Conservation (phyloP, 768 basidiomycete species). For the Mycena indigotica region DNA sequence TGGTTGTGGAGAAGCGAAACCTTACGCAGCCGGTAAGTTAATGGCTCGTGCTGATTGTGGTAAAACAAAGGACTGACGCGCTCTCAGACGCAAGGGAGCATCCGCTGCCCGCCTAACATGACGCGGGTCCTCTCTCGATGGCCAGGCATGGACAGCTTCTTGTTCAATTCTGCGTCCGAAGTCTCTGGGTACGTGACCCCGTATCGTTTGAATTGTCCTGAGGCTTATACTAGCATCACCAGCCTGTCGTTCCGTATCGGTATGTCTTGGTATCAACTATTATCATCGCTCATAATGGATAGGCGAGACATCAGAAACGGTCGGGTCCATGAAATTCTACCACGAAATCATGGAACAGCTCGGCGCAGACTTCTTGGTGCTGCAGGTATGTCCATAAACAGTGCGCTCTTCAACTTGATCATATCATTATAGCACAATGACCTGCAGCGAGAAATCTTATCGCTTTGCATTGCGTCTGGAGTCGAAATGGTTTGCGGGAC, state of each 20-base stretch:
- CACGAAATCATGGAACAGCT: constrained; percentile 11
- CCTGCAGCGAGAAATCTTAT: constrained; percentile 2
- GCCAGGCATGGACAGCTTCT: constrained; percentile 12
- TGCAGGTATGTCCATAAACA: constrained; percentile 5
- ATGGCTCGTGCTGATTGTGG: not conserved
- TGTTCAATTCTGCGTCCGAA: not conserved
- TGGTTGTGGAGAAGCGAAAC: constrained; percentile 4
- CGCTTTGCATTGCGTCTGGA: constrained; percentile 9
- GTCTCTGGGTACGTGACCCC: constrained; percentile 7
- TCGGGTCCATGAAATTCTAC: constrained; percentile 17
- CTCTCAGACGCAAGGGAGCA: constrained; percentile 10
- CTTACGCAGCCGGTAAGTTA: not conserved
- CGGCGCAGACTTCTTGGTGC: constrained; percentile 10
- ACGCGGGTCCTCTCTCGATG: constrained; percentile 9
- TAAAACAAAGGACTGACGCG: not conserved
- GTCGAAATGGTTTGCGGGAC: constrained; percentile 4
- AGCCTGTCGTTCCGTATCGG: constrained; percentile 12
- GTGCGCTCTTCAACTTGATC: not conserved
- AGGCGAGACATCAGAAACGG: constrained; percentile 8
- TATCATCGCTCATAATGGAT: not conserved
- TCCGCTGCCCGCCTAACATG: constrained; percentile 18
- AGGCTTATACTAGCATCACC: not conserved
- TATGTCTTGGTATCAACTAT: not conserved
- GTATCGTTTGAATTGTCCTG: not conserved
- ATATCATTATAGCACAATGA: constrained; percentile 9